A percentile compares a stretch with the other conserved stretches of the same genome.
These are phyloP conservation scores for Sporothrix dimorphospora DNA, from an alignment of 2,329 filamentous ascomycete species.

Conservation along the genomic window DNA sequence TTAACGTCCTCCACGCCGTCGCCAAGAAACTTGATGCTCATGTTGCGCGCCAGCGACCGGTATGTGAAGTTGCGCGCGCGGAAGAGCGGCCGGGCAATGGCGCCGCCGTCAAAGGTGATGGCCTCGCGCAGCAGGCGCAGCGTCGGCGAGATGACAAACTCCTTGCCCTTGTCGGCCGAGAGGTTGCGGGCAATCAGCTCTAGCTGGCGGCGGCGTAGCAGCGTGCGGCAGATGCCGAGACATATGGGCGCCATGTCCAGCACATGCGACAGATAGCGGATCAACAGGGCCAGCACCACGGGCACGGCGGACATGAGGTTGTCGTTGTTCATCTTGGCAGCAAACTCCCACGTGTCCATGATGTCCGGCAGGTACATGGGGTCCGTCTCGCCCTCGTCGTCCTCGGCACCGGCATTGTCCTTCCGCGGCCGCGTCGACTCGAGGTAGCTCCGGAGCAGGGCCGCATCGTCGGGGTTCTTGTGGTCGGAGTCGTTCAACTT, in stretches of 20 bases:
- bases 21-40: constrained; percentile 68
- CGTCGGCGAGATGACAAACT: constrained; percentile 85
- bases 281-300: constrained; percentile 77
- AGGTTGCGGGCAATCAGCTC: constrained; percentile 80
- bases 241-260: constrained; percentile 77
- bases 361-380: constrained; percentile 74
- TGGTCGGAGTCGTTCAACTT: constrained; percentile 58
- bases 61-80: constrained; percentile 77
- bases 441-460: constrained; percentile 72
- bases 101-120: constrained; percentile 83
- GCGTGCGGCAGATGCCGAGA: constrained; percentile 74
- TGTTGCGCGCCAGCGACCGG: constrained; percentile 76
- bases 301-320: constrained; percentile 78
- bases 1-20: constrained; percentile 65
- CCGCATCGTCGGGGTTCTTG: constrained; percentile 51
- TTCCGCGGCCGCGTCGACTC: constrained; percentile 49
- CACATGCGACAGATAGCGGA: constrained; percentile 75
- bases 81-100: constrained; percentile 76
- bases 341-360: constrained; percentile 87
- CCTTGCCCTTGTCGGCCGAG: constrained; percentile 78
- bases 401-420: constrained; percentile 44
- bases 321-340: constrained; percentile 77
- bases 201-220: constrained; percentile 79
- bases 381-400: constrained; percentile 56
- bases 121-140: constrained; percentile 84